Evolutionary conservation across 129 eudicot genomes (phyloP), one percentile per base, ranked within the genome.

Genomic region (Lactuca saligna): DNA sequence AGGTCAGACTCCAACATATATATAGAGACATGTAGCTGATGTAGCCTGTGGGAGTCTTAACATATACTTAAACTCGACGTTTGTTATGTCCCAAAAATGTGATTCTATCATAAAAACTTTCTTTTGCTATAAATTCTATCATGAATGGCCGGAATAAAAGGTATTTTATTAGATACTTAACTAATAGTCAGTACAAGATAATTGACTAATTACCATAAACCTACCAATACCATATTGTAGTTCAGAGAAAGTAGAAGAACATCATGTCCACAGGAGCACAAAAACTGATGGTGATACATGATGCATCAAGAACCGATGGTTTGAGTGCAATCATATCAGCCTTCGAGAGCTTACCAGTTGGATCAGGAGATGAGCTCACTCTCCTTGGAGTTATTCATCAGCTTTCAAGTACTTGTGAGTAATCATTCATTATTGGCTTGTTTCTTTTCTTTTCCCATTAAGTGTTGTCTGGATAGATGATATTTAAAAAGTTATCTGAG

Each of bases 341-440:
- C 61, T 72, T 65, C 4, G 72, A 58, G 16, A 78, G 79, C 51
- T 68, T 83, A 71, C 70, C 75, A 3, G 54, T 81, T 31, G 66
- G 50, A 70, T 73, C 83, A 70, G 87, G 89, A 49, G 87, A 83
- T n/a, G 83, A 83, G 58, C 78, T 87, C 75, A 73, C 67, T 3
- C 85, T 87, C 61, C 79, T 87, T 55, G 89, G 89, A 69, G 81
- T 87, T 61, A 75, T 83, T 67, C 87, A 76, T 20, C 81, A 75
- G 68, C 76, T 57, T 83, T 66, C 74, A 72, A 81, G 79, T 56
- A 84, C 82, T 72, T 16, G 84, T 83, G 77, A 25, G 87, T 71
- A 71, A 79, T 67, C 61, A 58, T 72, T 54, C 72, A 57, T 61
- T 70, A 49, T 71, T 53, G 60, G 29, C 2, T 25, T 25, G 29